phyloP scores from a whole-genome alignment of 2,329 filamentous ascomycete genomes.

The Botrytis porri region DNA sequence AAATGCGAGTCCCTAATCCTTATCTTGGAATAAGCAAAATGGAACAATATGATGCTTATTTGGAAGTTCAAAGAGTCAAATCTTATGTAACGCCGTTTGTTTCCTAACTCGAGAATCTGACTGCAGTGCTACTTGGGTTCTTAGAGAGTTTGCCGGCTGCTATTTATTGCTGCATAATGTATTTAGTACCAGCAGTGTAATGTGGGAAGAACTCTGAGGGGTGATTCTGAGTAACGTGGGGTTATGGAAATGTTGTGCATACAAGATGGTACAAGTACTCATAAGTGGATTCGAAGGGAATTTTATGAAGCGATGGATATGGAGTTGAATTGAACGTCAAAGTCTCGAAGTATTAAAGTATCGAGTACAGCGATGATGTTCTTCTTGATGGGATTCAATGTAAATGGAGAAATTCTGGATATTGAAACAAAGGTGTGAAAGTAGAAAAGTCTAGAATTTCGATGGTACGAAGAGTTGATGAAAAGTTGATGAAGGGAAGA shows the following conservation, averaged over 20 bases:
- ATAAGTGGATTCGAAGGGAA: background rate
- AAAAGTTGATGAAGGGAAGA: slow-evolving; percentile 1
- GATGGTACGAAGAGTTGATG: background rate
- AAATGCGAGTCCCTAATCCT: background rate
- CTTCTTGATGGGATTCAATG: background rate
- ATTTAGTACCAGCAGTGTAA: slow-evolving; percentile 16
- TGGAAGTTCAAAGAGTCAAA: background rate
- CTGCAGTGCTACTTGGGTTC: slow-evolving; percentile 4
- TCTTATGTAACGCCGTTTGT: background rate
- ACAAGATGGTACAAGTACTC: slow-evolving; percentile 9
- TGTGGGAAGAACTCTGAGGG: slow-evolving; percentile 9
- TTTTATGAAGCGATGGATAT: background rate
- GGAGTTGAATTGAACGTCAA: background rate
- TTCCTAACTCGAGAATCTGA: background rate
- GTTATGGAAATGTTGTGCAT: slow-evolving; percentile 10
- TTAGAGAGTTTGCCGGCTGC: slow-evolving; percentile 3
- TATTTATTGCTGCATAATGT: slow-evolving; percentile 12
- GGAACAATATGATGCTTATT: background rate
- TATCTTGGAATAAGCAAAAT: slow-evolving; percentile 1
- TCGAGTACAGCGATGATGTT: background rate
- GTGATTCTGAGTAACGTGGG: slow-evolving; percentile 15
- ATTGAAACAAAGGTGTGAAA: background rate
- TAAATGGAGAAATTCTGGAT: background rate
- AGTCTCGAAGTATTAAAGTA: background rate
- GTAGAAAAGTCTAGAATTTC: background rate